phyloP scores from a whole-genome alignment of 139 green algal genomes.

The Coelastrella sp. region DNA sequence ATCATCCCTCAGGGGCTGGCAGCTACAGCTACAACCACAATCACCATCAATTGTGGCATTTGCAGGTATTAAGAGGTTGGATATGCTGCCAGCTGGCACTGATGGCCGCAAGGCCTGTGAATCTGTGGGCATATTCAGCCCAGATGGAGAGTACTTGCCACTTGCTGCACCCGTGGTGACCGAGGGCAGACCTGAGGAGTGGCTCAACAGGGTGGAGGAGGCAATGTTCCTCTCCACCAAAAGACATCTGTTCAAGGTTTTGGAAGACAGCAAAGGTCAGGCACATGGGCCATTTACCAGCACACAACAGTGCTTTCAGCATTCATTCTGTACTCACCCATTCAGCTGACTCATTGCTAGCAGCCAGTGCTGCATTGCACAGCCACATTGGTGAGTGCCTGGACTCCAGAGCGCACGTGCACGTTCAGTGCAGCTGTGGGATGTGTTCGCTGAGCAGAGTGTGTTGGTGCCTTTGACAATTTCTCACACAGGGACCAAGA shows the following conservation, averaged over 20 bases:
- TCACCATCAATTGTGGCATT: background rate
- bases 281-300: background rate
- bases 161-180: slow-evolving; percentile 74
- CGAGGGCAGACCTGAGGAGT: slow-evolving; percentile 88
- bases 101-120: slow-evolving; percentile 77
- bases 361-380: background rate
- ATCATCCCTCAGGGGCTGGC: no score
- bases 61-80: slow-evolving; percentile 86
- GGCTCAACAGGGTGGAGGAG: slow-evolving; percentile 88
- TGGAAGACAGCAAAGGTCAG: slow-evolving; percentile 73
- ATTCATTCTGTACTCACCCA: background rate
- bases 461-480: background rate
- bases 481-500: slow-evolving; percentile 70
- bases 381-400: background rate
- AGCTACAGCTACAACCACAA: background rate
- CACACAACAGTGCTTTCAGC: background rate
- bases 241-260: slow-evolving; percentile 80
- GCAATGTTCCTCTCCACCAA: slow-evolving; percentile 91
- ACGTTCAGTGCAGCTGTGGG: no score
- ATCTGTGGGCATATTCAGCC: slow-evolving; percentile 73
- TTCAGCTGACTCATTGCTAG: no score
- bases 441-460: no score
- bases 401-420: background rate
- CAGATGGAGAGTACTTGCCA: slow-evolving; percentile 88
- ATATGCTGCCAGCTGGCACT: slow-evolving; percentile 76